These are phyloP conservation scores for Apiotrichum gamsii DNA, from an alignment of 1,284 basidiomycete genomes.

Conservation along the genomic window DNA sequence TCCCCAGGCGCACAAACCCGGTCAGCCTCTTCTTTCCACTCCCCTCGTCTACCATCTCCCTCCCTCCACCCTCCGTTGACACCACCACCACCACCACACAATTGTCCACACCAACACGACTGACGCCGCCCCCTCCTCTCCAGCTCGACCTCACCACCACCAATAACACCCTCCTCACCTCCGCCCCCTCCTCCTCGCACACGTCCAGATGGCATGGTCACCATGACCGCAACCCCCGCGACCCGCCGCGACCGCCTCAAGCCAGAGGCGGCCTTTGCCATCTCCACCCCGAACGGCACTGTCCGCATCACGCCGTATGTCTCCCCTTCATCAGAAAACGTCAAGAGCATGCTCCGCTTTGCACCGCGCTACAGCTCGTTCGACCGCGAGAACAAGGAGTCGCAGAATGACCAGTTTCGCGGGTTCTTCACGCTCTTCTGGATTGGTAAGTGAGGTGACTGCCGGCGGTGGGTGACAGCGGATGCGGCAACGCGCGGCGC, in stretches of 20 bases:
- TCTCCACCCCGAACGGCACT: conserved; percentile 36
- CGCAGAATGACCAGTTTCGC: conserved; percentile 73
- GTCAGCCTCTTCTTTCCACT: no score
- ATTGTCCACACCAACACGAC: no score
- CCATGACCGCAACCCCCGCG: not conserved
- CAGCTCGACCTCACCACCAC: not conserved
- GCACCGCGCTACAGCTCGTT: conserved; percentile 75
- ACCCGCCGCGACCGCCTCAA: not conserved
- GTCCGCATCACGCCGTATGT: conserved; percentile 42
- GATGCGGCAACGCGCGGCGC: no score
- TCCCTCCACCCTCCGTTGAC: not conserved
- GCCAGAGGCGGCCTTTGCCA: conserved; percentile 25
- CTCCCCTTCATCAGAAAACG: conserved; percentile 31
- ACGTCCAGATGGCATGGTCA: not conserved
- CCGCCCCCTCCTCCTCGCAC: not conserved
- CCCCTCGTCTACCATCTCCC: no score
- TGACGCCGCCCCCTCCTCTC: no score
- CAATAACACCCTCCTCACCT: no score
- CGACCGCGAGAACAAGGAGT: conserved; percentile 68
- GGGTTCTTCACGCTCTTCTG: conserved; percentile 93
- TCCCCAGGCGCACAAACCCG: no score
- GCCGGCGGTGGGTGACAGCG: no score
- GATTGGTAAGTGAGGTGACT: conserved; percentile 50
- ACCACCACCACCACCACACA: not conserved
- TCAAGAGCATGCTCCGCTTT: conserved; percentile 67